Base-by-base conservation (phyloP, 192 early-diverging fungal species). In the Podila verticillata region DNA sequence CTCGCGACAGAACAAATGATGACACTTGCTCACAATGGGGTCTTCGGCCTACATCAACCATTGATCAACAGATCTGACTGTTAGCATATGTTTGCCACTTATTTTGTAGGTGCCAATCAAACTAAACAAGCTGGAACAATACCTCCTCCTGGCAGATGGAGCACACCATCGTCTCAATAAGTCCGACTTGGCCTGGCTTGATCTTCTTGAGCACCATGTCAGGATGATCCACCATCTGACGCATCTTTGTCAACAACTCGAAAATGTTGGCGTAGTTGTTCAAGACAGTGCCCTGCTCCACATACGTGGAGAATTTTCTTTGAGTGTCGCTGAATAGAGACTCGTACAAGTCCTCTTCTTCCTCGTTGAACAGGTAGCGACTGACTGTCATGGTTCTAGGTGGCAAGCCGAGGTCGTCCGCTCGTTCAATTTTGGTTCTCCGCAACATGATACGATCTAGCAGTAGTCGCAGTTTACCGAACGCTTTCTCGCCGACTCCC, bases 231-330 rank as follows among this genome's bases (percentile, higher is more conserved):
- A 93, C 93, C 34, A 95, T 93, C 69, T 96, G 90, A 28, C 97
- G 82, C 95, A 98, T 96, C 35, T 93, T 89, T 13, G 87, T 92
- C 61, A 98, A 83, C 12, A 96, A 84, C 82, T 96, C 95, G 81
- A 98, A 97, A 62, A 98, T 96, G 63, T 92, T 93, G 48, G 96
- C 95, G 72, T 97, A 98, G 84, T 97, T 94, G 80, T 96, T 96
- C 51, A 97, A 87, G 28, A 96, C 93, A 0, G 95, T 94, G 12
- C 90, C 91, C 63, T 91, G 85, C 57, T 85, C 86, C 5, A 94
- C 92, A 83, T 95, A 97, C 1, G 94, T 95, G 5, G 87, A 86
- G 71, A 97, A 97, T 61, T 93, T 89, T 67, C 91, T 84, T 68
- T 87, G 80, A 15, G 90, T 87, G 73, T 96, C 89, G 17, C 87